Base-by-base conservation (phyloP, 371 early-diverging fungal genomes). In the Apophysomyces elegans region DNA sequence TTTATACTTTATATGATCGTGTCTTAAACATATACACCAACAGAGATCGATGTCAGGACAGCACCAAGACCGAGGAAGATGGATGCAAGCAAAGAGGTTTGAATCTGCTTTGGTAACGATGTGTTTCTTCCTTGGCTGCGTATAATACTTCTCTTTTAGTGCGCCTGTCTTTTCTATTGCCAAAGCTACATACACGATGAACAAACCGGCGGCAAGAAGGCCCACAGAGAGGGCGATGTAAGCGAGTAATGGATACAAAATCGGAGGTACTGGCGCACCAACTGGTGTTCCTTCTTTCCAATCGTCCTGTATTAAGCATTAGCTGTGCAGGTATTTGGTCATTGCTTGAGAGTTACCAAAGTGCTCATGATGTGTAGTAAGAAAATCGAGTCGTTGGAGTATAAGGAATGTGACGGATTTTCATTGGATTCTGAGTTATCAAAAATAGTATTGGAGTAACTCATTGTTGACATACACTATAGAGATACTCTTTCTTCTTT, bases 21-120 rank as follows among this genome's bases (percentile, higher is more conserved):
- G n/a, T 21, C 47, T 69, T 83, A 83, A 43, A 83, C 71, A 67
- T 80, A 83, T 37, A 83, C 65, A 47, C 83, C 83, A 35, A 80
- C 80, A 7, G 81, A 70, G 37, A 79, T 74, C 37, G 79, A 81
- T 32, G 81, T 78, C 50, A 83, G 82, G 32, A 84, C 67, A 35
- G 71, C 63, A 43, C 80, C 83, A 62, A 80, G 69, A 32, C 83
- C 83, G n/a, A 83, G 70, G 38, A 83, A 70, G 5, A 78, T 12
- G 7, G 83, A 76, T 16, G 83, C 80, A 26, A 76, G 7, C 18
- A 78, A 12, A 7, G 83, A 75, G 1, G 75, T 68, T 37, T 75
- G 70, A 16, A 83, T 58, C 67, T 83, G 83, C 43, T 78, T 66
- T 26, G 64, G 16, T 5, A 83, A 38, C 36, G 74, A 69, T 9